These are phyloP conservation scores for Tricholoma hemisulphureum DNA, from an alignment of 768 basidiomycete species.

Conservation along the genomic window DNA sequence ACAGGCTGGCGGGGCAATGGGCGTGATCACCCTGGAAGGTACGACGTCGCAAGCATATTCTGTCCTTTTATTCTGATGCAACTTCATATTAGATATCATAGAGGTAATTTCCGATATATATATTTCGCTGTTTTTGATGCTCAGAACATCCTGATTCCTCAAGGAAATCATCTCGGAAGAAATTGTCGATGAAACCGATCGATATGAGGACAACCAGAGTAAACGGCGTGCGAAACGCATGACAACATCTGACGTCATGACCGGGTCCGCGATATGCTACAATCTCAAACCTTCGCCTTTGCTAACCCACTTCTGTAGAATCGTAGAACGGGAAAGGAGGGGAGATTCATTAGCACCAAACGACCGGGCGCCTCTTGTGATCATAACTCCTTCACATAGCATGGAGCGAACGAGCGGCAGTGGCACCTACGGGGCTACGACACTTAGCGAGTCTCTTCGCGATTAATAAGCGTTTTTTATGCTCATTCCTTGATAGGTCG, in stretches of 20 bases:
- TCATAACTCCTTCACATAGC: neutral
- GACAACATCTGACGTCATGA: constrained; percentile 76
- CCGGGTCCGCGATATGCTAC: constrained; percentile 49
- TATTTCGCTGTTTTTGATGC: neutral
- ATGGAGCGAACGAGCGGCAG: constrained; percentile 1
- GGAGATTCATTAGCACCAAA: constrained; percentile 21
- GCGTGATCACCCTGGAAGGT: constrained; percentile 90
- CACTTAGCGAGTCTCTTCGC: constrained; percentile 10
- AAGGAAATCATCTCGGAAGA: constrained; percentile 95
- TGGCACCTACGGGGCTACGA: neutral
- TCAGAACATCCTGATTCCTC: constrained; percentile 7
- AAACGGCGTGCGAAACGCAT: constrained; percentile 70
- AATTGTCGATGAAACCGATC: constrained; percentile 93
- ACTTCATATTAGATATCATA: constrained; percentile 58
- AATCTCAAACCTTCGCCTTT: neutral
- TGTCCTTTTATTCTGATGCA: neutral
- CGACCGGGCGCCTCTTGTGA: constrained; percentile 39
- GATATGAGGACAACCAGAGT: constrained; percentile 82
- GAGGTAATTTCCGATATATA: constrained; percentile 41
- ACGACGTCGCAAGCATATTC: neutral
- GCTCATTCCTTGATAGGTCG: neutral
- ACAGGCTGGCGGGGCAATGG: constrained; percentile 76
- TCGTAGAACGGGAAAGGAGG: constrained; percentile 52
- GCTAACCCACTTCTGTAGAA: constrained; percentile 31
- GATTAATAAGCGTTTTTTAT: neutral